Evolutionary conservation across 2,329 filamentous ascomycete species (phyloP), one percentile per base, ranked within the genome.

Genomic region (Calonectria henricotiae): DNA sequence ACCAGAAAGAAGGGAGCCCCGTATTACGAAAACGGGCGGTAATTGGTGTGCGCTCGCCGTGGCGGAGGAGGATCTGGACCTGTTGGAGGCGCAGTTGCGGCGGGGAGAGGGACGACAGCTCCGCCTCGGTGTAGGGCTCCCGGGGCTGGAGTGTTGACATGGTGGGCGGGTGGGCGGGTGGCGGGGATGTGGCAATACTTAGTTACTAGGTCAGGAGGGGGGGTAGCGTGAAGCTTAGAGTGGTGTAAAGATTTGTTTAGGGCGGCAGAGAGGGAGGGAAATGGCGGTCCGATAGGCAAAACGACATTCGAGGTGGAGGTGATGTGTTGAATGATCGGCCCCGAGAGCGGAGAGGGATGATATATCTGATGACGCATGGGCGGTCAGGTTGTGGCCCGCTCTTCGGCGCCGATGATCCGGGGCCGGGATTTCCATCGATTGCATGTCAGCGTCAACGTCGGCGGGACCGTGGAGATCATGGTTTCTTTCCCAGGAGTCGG

Each of bases 11-110:
- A 49, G 84, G 81, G n/a, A 92, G 86, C 12, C 90, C 90, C 58
- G 89, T 89, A 84, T 96, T 96, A 79, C 93, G 89, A 81, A 99
- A 98, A 44, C 96, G 92, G n/a, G 93, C 88, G 68, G 91, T 93
- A 32, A 98, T 93, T 32, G 96, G 96, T 8, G 92, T 96, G 68
- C 96, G 92, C 85, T 92, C 90, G 83, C 93, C 93, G 83, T 95
- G 93, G 68, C 93, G 91, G 78, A 95, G 89, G 72, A 95, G 89
- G 77, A 98, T 88, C 85, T 99, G 96, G 61, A 98, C 96, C 70
- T 96, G 90, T 80, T 96, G 93, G 41, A 99, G 90, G 80, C 96
- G 89, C 69, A 99, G 87, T 51, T 89, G 86, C 66, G 90, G 84
- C 1, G 96, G 96, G 84, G 98, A 99, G 69, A 98, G 91, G 78